These are phyloP conservation scores for Penstemon eatonii DNA, from an alignment of 257 asterid genomes.

Conservation along the genomic window DNA sequence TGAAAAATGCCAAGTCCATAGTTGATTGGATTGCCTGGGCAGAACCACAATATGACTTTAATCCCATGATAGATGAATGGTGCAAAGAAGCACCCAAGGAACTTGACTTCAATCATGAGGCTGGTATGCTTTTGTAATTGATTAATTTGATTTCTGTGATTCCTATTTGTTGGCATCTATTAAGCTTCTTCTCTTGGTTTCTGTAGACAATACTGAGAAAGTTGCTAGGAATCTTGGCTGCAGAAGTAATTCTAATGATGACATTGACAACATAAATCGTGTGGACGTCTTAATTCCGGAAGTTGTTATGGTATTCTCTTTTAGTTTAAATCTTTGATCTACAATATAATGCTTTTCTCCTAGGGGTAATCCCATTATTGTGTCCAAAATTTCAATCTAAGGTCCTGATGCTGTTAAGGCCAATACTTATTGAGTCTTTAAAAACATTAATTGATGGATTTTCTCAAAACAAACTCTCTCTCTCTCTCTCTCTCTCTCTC, in stretches of 20 bases:
- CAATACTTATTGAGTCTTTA: neutral
- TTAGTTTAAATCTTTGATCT: slow-evolving; percentile 20
- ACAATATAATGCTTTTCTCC: slow-evolving; percentile 12
- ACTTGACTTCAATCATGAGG: slow-evolving; percentile 85
- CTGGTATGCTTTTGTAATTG: slow-evolving; percentile 57
- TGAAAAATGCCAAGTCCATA: slow-evolving; percentile 87
- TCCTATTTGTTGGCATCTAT: slow-evolving; percentile 12
- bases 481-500: too few species aligned
- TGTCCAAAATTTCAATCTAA: neutral
- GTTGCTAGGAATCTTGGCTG: slow-evolving; percentile 81
- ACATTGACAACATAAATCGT: slow-evolving; percentile 41
- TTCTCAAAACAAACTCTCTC: neutral
- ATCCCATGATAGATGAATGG: slow-evolving; percentile 98
- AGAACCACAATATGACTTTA: slow-evolving; percentile 91
- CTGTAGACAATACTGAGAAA: slow-evolving; percentile 71
- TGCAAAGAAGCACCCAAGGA: slow-evolving; percentile 99
- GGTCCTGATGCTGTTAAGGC: slow-evolving; percentile 12
- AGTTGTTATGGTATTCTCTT: slow-evolving; percentile 66
- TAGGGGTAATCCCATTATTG: neutral
- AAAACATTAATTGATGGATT: slow-evolving; percentile 1
- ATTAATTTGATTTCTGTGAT: slow-evolving; percentile 23
- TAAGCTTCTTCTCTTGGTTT: slow-evolving; percentile 35
- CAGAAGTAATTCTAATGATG: slow-evolving; percentile 44
- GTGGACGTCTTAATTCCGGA: slow-evolving; percentile 97
- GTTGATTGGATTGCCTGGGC: slow-evolving; percentile 99